Conservation (phyloP, 805 yeast genomes). For the Saccharomyces eubayanus region DNA sequence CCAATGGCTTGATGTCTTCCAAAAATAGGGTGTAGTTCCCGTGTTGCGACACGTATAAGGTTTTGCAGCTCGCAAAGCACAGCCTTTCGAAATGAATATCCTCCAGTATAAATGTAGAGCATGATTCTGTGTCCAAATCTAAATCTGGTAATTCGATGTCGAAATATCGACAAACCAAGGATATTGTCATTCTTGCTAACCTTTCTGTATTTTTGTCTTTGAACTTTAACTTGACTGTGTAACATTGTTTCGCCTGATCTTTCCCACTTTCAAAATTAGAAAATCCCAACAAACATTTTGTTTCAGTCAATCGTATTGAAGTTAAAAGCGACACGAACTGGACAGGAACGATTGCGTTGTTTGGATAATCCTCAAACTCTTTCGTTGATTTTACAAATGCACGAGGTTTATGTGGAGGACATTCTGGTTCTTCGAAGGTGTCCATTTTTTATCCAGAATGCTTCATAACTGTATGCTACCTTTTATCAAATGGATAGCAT, state of each 20-base stretch:
- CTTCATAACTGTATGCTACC: not conserved
- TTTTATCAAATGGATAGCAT: not conserved
- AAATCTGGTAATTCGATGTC: conserved; percentile 12
- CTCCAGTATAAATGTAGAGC: conserved; percentile 4
- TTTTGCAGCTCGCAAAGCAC: conserved; percentile 17
- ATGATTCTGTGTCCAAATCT: conserved; percentile 1
- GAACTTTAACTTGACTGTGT: conserved; percentile 11
- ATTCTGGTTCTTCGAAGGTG: not conserved
- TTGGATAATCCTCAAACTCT: not conserved
- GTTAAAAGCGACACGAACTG: conserved; percentile 18
- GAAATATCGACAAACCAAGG: conserved; percentile 14
- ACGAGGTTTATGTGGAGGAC: not conserved
- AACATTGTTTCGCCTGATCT: conserved; percentile 1
- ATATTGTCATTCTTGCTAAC: conserved; percentile 16
- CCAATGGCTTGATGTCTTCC: conserved; percentile 12
- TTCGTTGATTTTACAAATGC: not conserved
- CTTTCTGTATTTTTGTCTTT: conserved; percentile 8
- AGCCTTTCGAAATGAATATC: conserved; percentile 15
- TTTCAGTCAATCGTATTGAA: conserved; percentile 8
- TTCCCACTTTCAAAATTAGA: conserved; percentile 10
- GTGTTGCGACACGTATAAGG: conserved; percentile 5
- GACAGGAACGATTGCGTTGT: conserved; percentile 1
- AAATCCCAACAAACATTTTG: conserved; percentile 10
- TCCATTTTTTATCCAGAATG: not conserved
- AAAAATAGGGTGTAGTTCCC: conserved; percentile 5